Base-by-base conservation (phyloP, 129 eudicot species). In the Kitagawia praeruptora region DNA sequence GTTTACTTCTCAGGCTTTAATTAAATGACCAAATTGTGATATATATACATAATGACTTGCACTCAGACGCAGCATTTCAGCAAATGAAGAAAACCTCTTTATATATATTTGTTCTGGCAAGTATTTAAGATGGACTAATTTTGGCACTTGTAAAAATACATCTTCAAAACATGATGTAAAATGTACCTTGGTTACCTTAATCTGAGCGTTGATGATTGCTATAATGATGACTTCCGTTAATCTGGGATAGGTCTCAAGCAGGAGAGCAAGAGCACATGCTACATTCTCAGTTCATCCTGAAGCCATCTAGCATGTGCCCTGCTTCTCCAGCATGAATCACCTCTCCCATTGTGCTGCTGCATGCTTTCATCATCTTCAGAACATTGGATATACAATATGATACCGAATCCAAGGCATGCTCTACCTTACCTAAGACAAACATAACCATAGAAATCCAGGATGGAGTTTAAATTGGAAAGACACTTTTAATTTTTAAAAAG, bases 221-320 rank as follows among this genome's bases (percentile, higher is more conserved):
- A 4, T 25, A 1, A 13, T 66, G 8, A 27, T 66, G 4, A 4
- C 72, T 23, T 66, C 41, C 37, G 19, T 12, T 25, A 28, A 64
- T 27, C 37, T 66, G 72, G 72, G 72, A 34, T 13, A 66, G 72
- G 72, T 28, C 41, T 34, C 72, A 66, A 66, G 72, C 39, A 27
- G 72, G 72, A 66, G 72, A 66, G 40, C 72, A 66, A 66, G 72
- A 66, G 72, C 72, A 66, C 72, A 66, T 15, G 72, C 72, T 28
- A 66, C 44, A 83, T 81, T 75, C 75, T 40, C 31, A 34, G 66
- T 31, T 25, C 38, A 41, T n/a, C 38, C 42, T 48, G 51, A 16
- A 38, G 58, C 51, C 79, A 89, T 81, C 75, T 79, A 81, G 97
- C 97, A 91, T 84, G 93, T 91, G 73, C 80, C 80, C 73, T 77